These are phyloP conservation scores for Ophiostoma montium DNA, from an alignment of 2,329 filamentous ascomycete species.

Conservation along the genomic window DNA sequence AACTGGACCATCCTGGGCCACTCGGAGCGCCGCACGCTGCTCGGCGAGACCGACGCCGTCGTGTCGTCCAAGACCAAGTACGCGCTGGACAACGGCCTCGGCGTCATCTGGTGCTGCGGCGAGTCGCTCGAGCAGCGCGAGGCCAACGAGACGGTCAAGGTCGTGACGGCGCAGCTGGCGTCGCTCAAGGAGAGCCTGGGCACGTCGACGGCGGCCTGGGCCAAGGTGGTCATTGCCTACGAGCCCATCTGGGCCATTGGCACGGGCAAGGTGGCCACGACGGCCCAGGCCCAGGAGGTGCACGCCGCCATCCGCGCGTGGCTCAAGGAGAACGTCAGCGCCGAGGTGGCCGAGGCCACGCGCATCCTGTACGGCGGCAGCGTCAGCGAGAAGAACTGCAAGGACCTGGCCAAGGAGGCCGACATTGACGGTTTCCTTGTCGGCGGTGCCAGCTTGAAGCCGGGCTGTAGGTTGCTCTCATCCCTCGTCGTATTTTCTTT, in stretches of 20 bases:
- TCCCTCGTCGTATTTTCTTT: no score
- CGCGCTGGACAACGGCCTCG: constrained; percentile 71
- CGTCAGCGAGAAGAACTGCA: constrained; percentile 97
- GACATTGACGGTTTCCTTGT: constrained; percentile 99
- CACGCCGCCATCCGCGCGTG: constrained; percentile 85
- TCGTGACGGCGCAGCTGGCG: constrained; percentile 72
- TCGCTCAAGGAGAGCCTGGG: constrained; percentile 56
- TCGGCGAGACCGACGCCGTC: constrained; percentile 73
- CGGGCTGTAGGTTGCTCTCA: constrained; percentile 54
- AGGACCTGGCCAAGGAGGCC: constrained; percentile 74
- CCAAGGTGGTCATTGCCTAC: constrained; percentile 90
- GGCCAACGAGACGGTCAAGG: constrained; percentile 67
- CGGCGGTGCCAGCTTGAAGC: constrained; percentile 91
- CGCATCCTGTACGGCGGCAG: constrained; percentile 94
- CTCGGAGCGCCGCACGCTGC: constrained; percentile 83
- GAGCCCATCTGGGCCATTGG: constrained; percentile 97
- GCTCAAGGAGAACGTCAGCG: constrained; percentile 64
- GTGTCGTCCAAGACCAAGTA: constrained; percentile 91
- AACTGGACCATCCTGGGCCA: constrained; percentile 88
- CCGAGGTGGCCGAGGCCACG: constrained; percentile 67
- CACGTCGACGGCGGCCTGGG: constrained; percentile 53
- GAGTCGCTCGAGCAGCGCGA: constrained; percentile 92
- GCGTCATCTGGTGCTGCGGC: constrained; percentile 94
- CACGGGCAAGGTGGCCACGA: constrained; percentile 85
- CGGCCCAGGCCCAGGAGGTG: constrained; percentile 83